Evolutionary conservation across 441 rosid genomes (phyloP), one percentile per base, ranked within the genome.

Genomic region (Codiaeum variegatum): DNA sequence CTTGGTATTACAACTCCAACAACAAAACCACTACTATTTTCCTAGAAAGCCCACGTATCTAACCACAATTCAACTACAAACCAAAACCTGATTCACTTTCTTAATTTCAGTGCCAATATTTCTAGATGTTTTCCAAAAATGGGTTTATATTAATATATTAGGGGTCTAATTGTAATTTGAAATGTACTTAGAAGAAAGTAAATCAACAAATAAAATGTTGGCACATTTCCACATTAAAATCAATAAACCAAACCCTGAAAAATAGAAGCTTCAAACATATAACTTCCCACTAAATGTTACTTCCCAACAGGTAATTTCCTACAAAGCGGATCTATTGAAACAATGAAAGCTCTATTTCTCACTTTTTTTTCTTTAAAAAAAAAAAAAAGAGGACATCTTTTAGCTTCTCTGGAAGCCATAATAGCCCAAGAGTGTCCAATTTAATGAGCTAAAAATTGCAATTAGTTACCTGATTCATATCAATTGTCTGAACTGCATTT

Each of bases 401-500:
- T 38, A 12, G 34, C 21, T 36, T 54, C 21, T 28, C 8, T 32
- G 6, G 21, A 12, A 21, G 11, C 19, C 5, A 34, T 24, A 13
- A 15, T 23, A 4, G 6, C 10, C 61, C 21, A 66, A 69, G 18
- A 40, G 4, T 15, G 58, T 42, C 5, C 19, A 6, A 26, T 40
- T 40, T 23, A 18, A 47, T 26, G 23, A 9, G 69, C 54, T 29
- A 60, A 55, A 24, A 52, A 63, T 26, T 26, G n/a, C n/a, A 40
- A 19, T 32, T 32, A 62, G 69, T 73, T 77, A 91, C 99, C 94
- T 96, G 99, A 83, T 96, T 96, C 99, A 96, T 96, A 85, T 96
- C 99, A 76, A 96, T 96, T 44, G 99, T 96, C 81, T 96, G 99
- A 74, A 96, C 67, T 61, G 98, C 98, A 85, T 86, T 88, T 83